Conservation (phyloP, 2,329 filamentous ascomycete genomes). For the Phialophora chinensis region DNA sequence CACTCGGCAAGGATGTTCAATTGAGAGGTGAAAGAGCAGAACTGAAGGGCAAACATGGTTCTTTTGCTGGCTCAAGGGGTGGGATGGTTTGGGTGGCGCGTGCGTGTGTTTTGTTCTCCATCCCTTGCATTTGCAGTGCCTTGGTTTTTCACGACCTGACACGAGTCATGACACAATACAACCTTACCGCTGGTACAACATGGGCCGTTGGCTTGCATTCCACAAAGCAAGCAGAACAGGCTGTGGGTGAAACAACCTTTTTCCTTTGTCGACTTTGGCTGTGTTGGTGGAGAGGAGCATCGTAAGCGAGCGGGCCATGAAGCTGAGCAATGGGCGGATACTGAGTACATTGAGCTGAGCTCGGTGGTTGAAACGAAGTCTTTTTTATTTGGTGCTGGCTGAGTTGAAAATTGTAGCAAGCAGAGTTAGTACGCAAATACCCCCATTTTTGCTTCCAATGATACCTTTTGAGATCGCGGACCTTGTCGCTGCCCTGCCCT, state of each 20-base stretch:
- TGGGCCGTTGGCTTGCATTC: conserved; percentile 5
- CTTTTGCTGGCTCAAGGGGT: not conserved
- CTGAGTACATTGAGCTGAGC: conserved; percentile 17
- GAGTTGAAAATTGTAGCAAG: conserved; percentile 21
- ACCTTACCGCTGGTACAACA: conserved; percentile 8
- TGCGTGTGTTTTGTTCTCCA: conserved; percentile 15
- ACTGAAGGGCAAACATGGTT: not conserved
- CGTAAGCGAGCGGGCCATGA: not conserved
- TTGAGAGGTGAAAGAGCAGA: not conserved
- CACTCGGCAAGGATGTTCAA: not conserved
- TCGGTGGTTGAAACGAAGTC: conserved; percentile 8
- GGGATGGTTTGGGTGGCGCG: conserved; percentile 7
- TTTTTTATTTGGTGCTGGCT: conserved; percentile 14
- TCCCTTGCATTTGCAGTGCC: conserved; percentile 28
- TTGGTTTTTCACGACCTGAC: conserved; percentile 23
- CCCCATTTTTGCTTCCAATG: conserved; percentile 35
- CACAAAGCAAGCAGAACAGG: not conserved
- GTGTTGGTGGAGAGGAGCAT: not conserved
- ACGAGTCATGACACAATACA: conserved; percentile 32
- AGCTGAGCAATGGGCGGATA: not conserved
- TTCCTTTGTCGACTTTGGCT: conserved; percentile 17
- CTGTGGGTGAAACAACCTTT: not conserved
- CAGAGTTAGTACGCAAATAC: conserved; percentile 23
- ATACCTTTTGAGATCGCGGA: not conserved
- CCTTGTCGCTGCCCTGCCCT: not conserved